Evolutionary conservation across 768 basidiomycete genomes (phyloP).

Genomic region (Termitomyces sp.): DNA sequence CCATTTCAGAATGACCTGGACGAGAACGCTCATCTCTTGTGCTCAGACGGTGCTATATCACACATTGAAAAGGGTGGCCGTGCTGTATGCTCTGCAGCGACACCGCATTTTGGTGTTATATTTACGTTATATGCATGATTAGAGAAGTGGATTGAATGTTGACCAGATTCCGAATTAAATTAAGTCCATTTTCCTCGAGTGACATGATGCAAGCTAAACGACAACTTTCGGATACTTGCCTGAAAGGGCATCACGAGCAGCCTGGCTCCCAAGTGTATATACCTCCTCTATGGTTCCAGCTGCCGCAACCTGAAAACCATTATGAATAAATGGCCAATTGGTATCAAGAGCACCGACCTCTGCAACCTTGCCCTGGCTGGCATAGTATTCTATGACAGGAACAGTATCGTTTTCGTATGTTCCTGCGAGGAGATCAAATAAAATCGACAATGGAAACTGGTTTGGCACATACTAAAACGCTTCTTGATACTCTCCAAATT

Average conservation of each 20-base stretch:
- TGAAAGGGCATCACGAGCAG: conserved; percentile 30
- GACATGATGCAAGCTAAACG: background rate
- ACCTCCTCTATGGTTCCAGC: conserved; percentile 29
- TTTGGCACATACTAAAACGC: conserved; percentile 70
- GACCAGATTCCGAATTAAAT: background rate
- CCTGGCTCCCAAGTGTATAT: conserved; percentile 35
- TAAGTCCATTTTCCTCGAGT: conserved; percentile 2
- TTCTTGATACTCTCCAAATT: conserved; percentile 93
- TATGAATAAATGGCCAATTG: background rate
- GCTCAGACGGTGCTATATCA: conserved; percentile 73
- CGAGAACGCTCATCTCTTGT: conserved; percentile 62
- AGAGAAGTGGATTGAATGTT: background rate
- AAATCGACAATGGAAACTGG: background rate
- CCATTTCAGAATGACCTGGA: conserved; percentile 51
- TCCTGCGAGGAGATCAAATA: conserved; percentile 29
- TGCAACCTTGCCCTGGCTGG: conserved; percentile 60
- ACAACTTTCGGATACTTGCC: conserved; percentile 16
- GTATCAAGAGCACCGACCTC: conserved; percentile 45
- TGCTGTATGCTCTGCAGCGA: conserved; percentile 42
- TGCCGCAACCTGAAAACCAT: conserved; percentile 53
- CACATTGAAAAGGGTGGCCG: conserved; percentile 56
- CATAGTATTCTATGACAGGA: conserved; percentile 90
- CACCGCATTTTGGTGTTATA: conserved; percentile 26
- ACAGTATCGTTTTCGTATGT: conserved; percentile 86
- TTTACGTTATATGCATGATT: conserved; percentile 46